These are phyloP conservation scores for Leptomonas seymouri DNA, from an alignment of 208 protist genomes.

Conservation along the genomic window DNA sequence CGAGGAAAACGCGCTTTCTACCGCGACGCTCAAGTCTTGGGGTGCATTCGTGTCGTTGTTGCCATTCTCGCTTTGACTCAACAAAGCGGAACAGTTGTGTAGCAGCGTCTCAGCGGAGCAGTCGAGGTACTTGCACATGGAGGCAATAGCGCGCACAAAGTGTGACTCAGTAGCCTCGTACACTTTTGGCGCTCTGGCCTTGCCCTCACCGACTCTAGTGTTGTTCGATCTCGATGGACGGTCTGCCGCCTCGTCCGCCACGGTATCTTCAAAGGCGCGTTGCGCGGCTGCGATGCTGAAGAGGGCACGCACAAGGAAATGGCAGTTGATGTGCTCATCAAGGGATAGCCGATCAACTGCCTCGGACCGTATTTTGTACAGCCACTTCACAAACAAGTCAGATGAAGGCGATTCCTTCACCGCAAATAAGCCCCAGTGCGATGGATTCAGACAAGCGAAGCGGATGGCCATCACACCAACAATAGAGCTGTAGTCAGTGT, in stretches of 20 bases:
- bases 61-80: not conserved
- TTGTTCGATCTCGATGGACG: conserved; percentile 1
- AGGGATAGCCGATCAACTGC: conserved; percentile 19
- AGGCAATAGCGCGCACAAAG: conserved; percentile 20
- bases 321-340: conserved; percentile 16
- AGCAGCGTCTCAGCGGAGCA: conserved; percentile 15
- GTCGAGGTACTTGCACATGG: conserved; percentile 27
- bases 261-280: conserved; percentile 26
- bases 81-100: not conserved
- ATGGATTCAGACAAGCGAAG: conserved; percentile 17
- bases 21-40: conserved; percentile 9
- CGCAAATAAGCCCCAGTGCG: conserved; percentile 14
- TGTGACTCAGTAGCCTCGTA: conserved; percentile 5
- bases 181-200: not conserved
- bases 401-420: conserved; percentile 5
- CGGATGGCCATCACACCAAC: conserved; percentile 20
- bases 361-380: conserved; percentile 23
- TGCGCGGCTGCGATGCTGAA: conserved; percentile 29
- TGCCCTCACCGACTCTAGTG: not conserved
- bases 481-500: conserved; percentile 23
- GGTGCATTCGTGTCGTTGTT: not conserved
- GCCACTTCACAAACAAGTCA: conserved; percentile 17
- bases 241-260: conserved; percentile 1
- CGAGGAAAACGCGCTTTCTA: conserved; percentile 21
- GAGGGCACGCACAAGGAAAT: conserved; percentile 23